These are phyloP conservation scores for Suhomyces wounanorum DNA, from an alignment of 1,139 yeast species.

Conservation along the genomic window DNA sequence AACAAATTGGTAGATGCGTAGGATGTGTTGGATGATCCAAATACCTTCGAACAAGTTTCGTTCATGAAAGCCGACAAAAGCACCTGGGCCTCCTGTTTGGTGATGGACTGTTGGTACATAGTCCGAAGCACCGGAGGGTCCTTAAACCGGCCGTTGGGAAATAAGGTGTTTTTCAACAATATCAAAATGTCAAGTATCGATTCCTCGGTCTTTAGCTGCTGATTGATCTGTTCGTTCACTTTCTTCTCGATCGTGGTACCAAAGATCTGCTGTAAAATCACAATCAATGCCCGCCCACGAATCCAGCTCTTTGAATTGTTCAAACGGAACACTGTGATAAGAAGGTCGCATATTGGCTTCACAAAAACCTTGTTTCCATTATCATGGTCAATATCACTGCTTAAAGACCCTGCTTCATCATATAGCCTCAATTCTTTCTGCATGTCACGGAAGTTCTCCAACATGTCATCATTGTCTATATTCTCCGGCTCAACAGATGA, in stretches of 20 bases:
- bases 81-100: conserved; percentile 60
- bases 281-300: conserved; percentile 79
- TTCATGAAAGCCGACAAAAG: conserved; percentile 58
- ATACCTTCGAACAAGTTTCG: conserved; percentile 72
- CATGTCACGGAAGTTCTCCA: conserved; percentile 43
- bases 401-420: conserved; percentile 32
- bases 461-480: conserved; percentile 23
- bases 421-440: conserved; percentile 43
- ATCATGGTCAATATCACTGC: conserved; percentile 19
- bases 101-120: conserved; percentile 50
- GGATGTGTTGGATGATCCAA: conserved; percentile 66
- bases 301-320: conserved; percentile 73
- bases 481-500: conserved; percentile 12
- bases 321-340: conserved; percentile 69
- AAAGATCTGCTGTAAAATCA: conserved; percentile 78
- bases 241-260: conserved; percentile 88
- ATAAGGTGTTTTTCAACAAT: conserved; percentile 49
- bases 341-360: conserved; percentile 78
- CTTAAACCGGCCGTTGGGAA: conserved; percentile 65
- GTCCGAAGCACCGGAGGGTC: conserved; percentile 50
- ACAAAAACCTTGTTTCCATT: conserved; percentile 45
- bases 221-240: conserved; percentile 43
- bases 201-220: conserved; percentile 45
- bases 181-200: conserved; percentile 49
- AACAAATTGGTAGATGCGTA: conserved; percentile 64